Conservation (phyloP, 2,329 filamentous ascomycete genomes). For the Fusarium euwallaceae region DNA sequence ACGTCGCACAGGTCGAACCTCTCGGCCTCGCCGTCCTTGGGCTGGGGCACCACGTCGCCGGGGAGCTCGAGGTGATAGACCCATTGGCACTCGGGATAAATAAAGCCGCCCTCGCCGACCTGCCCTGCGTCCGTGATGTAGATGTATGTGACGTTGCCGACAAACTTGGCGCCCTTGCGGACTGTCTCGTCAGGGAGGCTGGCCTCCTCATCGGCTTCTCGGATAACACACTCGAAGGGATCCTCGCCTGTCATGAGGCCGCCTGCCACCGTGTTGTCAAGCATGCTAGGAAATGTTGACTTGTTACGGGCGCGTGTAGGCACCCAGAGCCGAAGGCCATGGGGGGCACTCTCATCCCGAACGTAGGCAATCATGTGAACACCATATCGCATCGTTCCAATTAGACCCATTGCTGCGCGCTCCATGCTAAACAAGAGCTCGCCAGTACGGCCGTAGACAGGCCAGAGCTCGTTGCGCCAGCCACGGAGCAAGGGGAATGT, state of each 20-base stretch:
- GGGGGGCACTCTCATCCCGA: slow-evolving; percentile 51
- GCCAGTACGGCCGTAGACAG: slow-evolving; percentile 76
- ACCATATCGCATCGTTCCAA: slow-evolving; percentile 83
- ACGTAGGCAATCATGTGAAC: slow-evolving; percentile 86
- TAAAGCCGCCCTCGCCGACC: slow-evolving; percentile 82
- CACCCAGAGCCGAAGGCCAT: slow-evolving; percentile 85
- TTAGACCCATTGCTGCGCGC: slow-evolving; percentile 78
- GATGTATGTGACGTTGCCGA: slow-evolving; percentile 85
- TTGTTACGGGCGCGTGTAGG: slow-evolving; percentile 82
- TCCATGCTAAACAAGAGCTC: slow-evolving; percentile 81
- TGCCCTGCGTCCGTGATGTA: slow-evolving; percentile 81
- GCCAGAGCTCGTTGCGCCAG: slow-evolving; percentile 86
- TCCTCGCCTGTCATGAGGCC: slow-evolving; percentile 82
- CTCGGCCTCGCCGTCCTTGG: slow-evolving; percentile 91
- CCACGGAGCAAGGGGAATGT: slow-evolving; percentile 81
- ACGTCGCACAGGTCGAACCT: slow-evolving; percentile 83
- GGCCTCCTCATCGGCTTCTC: slow-evolving; percentile 92
- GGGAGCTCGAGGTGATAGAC: slow-evolving; percentile 89
- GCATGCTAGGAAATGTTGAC: slow-evolving; percentile 89
- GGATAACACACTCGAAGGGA: slow-evolving; percentile 84
- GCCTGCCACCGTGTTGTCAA: slow-evolving; percentile 94
- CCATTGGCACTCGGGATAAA: slow-evolving; percentile 94
- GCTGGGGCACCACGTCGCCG: slow-evolving; percentile 75
- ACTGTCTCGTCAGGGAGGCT: slow-evolving; percentile 80
- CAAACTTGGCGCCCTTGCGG: slow-evolving; percentile 67